These are phyloP conservation scores for Lactuca saligna DNA, from an alignment of 129 eudicot species.

Conservation along the genomic window DNA sequence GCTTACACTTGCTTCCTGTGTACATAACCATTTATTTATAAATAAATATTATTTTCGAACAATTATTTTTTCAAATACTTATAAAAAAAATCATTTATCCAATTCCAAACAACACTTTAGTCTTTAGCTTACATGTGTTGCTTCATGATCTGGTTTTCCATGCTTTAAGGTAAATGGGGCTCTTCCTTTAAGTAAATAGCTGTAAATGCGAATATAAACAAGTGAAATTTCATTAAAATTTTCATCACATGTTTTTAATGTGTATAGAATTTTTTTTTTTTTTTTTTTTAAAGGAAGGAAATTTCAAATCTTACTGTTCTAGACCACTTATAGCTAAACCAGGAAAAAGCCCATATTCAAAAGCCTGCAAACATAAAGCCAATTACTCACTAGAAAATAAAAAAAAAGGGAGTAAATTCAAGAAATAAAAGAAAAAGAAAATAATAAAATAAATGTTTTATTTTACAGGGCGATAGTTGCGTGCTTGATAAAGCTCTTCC, in stretches of 20 bases:
- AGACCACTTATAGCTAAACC: constrained; percentile 80
- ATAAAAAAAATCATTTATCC: no score
- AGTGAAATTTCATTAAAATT: constrained; percentile 23
- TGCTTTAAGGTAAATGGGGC: constrained; percentile 81
- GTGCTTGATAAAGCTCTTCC: constrained; percentile 77
- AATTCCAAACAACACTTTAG: not conserved
- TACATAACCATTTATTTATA: constrained; percentile 1
- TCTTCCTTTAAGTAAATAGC: constrained; percentile 77
- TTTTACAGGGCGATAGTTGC: constrained; percentile 90
- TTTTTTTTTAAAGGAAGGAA: not conserved
- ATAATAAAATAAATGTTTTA: constrained; percentile 1
- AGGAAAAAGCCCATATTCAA: constrained; percentile 86
- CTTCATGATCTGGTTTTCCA: constrained; percentile 93
- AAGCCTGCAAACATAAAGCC: constrained; percentile 62
- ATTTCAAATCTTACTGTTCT: constrained; percentile 65
- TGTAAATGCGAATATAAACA: constrained; percentile 32
- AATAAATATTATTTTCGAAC: not conserved
- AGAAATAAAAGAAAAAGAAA: not conserved
- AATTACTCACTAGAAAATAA: not conserved
- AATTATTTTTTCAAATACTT: no score
- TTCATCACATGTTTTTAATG: constrained; percentile 20
- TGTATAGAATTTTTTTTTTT: not conserved
- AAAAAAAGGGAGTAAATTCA: not conserved
- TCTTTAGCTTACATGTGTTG: constrained; percentile 60
- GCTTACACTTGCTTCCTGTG: constrained; percentile 69